These are phyloP conservation scores for Trichoderma aggressivum DNA, from an alignment of 2,329 filamentous ascomycete genomes.

Conservation along the genomic window DNA sequence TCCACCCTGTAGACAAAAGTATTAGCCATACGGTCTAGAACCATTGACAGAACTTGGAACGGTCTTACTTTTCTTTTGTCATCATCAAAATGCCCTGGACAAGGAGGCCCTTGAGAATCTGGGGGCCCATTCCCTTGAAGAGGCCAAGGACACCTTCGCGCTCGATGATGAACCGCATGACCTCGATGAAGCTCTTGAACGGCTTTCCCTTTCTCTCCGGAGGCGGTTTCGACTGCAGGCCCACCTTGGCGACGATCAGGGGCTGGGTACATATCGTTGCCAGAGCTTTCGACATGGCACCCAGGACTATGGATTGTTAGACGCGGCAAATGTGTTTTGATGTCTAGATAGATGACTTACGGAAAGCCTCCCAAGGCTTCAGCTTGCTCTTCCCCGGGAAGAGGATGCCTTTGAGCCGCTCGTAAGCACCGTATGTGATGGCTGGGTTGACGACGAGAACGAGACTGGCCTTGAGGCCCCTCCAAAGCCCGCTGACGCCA, in stretches of 20 bases:
- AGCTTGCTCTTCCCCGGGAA: conserved; percentile 75
- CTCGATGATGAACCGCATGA: conserved; percentile 90
- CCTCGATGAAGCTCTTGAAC: conserved; percentile 89
- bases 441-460: conserved; percentile 94
- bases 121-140: conserved; percentile 95
- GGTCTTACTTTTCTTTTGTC: conserved; percentile 84
- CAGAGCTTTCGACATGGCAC: conserved; percentile 86
- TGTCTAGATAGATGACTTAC: conserved; percentile 58
- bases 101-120: conserved; percentile 86
- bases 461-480: conserved; percentile 90
- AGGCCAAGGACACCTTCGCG: conserved; percentile 80
- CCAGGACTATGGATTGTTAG: conserved; percentile 60
- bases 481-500: conserved; percentile 85
- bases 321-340: not conserved
- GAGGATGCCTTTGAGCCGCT: conserved; percentile 73
- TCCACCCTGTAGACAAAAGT: conserved; percentile 62
- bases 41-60: not conserved
- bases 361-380: conserved; percentile 82
- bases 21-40: conserved; percentile 21
- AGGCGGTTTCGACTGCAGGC: conserved; percentile 89
- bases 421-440: conserved; percentile 96
- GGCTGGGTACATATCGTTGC: conserved; percentile 93
- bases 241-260: conserved; percentile 95
- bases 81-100: conserved; percentile 98
- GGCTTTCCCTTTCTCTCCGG: conserved; percentile 80